Base-by-base conservation (phyloP, 352 stramenopile species). In the Phytopythium helicoides region DNA sequence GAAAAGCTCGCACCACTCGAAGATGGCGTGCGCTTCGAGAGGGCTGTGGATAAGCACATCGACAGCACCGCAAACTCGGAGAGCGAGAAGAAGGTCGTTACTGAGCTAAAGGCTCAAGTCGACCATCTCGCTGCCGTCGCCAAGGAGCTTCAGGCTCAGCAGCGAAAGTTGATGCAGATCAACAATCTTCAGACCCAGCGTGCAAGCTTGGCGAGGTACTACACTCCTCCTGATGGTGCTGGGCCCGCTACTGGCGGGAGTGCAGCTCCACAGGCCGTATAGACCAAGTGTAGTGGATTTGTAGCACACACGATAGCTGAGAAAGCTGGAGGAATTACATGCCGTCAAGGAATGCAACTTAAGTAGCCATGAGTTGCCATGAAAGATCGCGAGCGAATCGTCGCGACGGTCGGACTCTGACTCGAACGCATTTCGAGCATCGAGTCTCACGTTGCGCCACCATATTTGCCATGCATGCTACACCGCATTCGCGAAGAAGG, bases 401-500 rank as follows among this genome's bases (percentile, higher is more conserved):
- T 33, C 28, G 28, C 28, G 28, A 33, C 28, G 28, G 9, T 33
- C 28, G 28, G 9, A 33, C 28, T 10, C 9, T 5, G 28, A 5
- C 9, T 33, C 28, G 28, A 19, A 52, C 9, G 28, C 9, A 10
- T 33, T 33, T 33, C 28, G 28, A 10, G 28, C 28, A 10, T 33
- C 28, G 28, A 33, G 28, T 33, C 28, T 33, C 28, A 33, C 28
- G 9, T 33, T 9, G 28, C 9, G 28, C 28, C 5, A 33, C 9
- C n/a, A 39, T 22, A 56, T 65, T 49, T 57, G 58, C 58, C 8
- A 28, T 48, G 59, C n/a, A n/a, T n/a, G n/a, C n/a, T n/a, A n/a
- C n/a, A n/a, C n/a, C n/a, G n/a, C n/a, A n/a, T n/a, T n/a, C n/a
- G n/a, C n/a, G n/a, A n/a, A n/a, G n/a, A n/a, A 72, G 66, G 53